These are phyloP conservation scores for Hymenoscyphus infarciens DNA, from an alignment of 2,329 filamentous ascomycete genomes.

Conservation along the genomic window DNA sequence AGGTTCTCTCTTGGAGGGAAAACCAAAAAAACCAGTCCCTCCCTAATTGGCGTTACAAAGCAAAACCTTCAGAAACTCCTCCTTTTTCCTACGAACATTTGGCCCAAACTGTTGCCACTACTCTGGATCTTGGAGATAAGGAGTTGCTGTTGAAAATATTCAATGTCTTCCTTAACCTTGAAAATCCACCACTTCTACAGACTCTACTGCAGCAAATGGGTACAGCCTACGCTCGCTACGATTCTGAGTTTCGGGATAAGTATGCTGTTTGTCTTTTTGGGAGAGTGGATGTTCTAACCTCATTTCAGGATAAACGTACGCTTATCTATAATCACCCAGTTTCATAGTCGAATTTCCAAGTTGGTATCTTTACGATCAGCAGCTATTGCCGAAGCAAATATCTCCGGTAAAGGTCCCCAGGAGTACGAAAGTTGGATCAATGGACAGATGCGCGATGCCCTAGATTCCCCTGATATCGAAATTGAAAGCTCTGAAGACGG, in stretches of 20 bases:
- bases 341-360: constrained; percentile 11
- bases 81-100: constrained; percentile 11
- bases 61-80: not conserved
- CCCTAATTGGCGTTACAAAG: not conserved
- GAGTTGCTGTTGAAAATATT: constrained; percentile 5
- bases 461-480: not conserved
- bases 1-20: not conserved
- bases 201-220: constrained; percentile 8
- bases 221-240: constrained; percentile 8
- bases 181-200: constrained; percentile 2
- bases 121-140: constrained; percentile 12
- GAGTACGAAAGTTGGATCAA: constrained; percentile 14
- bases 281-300: not conserved
- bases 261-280: not conserved
- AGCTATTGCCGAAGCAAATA: constrained; percentile 5
- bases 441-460: constrained; percentile 6
- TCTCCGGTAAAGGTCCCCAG: not conserved
- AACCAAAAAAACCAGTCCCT: not conserved
- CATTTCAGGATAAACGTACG: not conserved
- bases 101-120: not conserved
- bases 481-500: constrained; percentile 14
- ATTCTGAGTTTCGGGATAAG: not conserved
- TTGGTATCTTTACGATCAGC: constrained; percentile 10
- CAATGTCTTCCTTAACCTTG: constrained; percentile 4
- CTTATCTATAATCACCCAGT: not conserved